These are phyloP conservation scores for Petunia hybrid DNA, from an alignment of 305 asterid genomes.

Conservation along the genomic window DNA sequence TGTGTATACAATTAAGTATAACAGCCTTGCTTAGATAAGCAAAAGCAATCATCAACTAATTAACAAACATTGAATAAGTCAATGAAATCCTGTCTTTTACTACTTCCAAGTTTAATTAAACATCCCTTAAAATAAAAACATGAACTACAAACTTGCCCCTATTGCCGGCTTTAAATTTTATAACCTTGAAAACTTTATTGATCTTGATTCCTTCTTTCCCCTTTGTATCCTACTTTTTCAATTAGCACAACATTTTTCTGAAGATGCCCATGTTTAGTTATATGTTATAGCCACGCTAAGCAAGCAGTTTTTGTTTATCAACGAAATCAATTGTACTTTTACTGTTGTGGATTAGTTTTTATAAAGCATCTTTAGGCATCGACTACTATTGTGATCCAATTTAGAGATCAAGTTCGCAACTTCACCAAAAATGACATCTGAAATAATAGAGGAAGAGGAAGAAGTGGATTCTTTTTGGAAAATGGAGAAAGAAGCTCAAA, in stretches of 20 bases:
- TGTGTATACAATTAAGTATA: not conserved
- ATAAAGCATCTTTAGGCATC: no score
- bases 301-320: no score
- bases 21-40: not conserved
- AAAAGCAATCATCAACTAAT: not conserved
- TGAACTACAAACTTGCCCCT: conserved; percentile 29
- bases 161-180: conserved; percentile 26
- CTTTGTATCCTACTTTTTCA: not conserved
- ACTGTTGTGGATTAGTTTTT: no score
- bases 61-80: conserved; percentile 22
- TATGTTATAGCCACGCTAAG: not conserved
- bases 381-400: no score
- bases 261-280: not conserved
- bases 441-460: conserved; percentile 52
- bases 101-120: not conserved
- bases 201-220: not conserved
- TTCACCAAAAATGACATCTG: conserved; percentile 50
- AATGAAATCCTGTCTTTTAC: not conserved
- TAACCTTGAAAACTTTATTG: not conserved
- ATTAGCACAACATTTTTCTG: not conserved
- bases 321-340: no score
- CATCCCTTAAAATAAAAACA: not conserved
- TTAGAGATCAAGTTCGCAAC: not conserved
- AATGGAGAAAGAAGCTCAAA: conserved; percentile 51
- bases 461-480: conserved; percentile 38